Base-by-base conservation (phyloP, 2,329 filamentous ascomycete species). In the Fusarium liriodendri region DNA sequence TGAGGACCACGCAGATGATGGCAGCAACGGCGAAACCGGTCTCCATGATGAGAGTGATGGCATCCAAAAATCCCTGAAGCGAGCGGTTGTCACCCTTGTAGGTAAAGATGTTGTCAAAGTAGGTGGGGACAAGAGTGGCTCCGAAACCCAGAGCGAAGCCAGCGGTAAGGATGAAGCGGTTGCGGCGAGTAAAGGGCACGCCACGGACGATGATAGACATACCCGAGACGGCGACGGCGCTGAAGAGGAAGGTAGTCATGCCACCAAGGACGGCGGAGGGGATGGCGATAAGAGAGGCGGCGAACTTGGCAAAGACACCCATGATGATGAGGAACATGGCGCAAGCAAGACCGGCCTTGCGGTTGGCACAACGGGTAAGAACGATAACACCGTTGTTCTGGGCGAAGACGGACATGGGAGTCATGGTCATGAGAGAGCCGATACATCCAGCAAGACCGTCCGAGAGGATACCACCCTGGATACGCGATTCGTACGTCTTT, bases 301-400 rank as follows among this genome's bases (percentile, higher is more conserved):
- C 94, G 76, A 96, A 95, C 82, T 97, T 97, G 75, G 93, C 90
- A 76, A 96, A 95, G 70, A 97, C 85, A 18, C 94, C 94, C 90
- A 95, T 95, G 74, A 97, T 81, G 70, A 97, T 83, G 13, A 97
- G 88, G 85, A 95, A 95, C 77, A 93, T 87, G 80, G 89, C 95
- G 79, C 91, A 93, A 58, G 91, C 93, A 80, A 95, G 95, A 6
- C 94, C 94, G 6, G 94, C 94, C 55, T 91, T 93, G 63, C 94
- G 90, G 81, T 95, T 96, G 1, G 94, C 94, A 80, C 94, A 96
- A 18, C 93, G 89, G 0, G 94, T 97, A 52, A 97, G 86, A 0
- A 94, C 92, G 70, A 97, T 95, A 61, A 96, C 93, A 38, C 94
- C 94, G 80, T 96, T 95, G 84, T 96, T 96, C 81, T 95, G 93